Conservation (phyloP, 257 asterid genomes). For the Solanum phureja region DNA sequence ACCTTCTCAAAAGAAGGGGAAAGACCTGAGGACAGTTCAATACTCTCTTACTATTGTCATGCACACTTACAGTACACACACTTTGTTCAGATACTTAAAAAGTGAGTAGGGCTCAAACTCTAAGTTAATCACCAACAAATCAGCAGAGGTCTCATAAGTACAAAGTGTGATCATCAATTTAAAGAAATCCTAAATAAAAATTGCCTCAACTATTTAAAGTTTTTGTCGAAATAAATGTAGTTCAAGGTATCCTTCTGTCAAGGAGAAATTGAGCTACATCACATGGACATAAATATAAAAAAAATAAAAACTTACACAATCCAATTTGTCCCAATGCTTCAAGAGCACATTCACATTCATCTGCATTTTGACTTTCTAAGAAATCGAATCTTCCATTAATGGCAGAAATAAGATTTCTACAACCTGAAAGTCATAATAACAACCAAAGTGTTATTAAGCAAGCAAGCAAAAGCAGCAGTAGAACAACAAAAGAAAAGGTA, state of each 20-base stretch:
- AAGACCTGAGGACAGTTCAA: not conserved
- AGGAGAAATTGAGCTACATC: not conserved
- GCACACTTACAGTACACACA: not conserved
- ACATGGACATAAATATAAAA: not conserved
- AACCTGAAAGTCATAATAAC: constrained; percentile 39
- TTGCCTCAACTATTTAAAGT: not conserved
- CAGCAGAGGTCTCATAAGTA: not conserved
- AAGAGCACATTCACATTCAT: constrained; percentile 91
- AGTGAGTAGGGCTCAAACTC: not conserved
- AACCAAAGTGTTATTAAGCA: not conserved
- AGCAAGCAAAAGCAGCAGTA: not conserved
- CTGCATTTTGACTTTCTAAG: constrained; percentile 50
- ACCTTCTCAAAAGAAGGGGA: not conserved
- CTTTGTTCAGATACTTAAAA: not conserved
- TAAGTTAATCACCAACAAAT: not conserved
- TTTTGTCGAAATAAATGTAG: not conserved
- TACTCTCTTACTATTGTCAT: not conserved
- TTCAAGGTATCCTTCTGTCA: not conserved
- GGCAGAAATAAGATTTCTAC: constrained; percentile 46
- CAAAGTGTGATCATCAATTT: not conserved
- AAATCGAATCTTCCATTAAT: constrained; percentile 59
- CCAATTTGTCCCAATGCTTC: constrained; percentile 97
- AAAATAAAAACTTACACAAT: constrained; percentile 49
- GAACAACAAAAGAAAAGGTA: not conserved
- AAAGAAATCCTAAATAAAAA: not conserved